Percentiles rank a stretch among this genome's conserved stretches.
These are phyloP conservation scores for Hygrophorus russula DNA, from an alignment of 768 basidiomycete species.

Conservation along the genomic window DNA sequence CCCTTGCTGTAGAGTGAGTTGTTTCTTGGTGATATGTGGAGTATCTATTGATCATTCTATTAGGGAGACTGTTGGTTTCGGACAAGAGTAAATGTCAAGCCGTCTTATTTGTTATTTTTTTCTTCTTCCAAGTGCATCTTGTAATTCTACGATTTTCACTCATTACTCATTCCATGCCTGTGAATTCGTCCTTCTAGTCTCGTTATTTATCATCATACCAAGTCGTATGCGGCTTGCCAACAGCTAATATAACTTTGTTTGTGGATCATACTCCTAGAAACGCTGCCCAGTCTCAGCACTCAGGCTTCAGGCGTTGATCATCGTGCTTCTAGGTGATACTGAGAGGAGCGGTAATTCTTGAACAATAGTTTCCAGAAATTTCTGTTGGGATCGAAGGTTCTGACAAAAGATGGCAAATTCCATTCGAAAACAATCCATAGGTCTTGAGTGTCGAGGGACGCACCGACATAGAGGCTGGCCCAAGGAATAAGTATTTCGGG, in stretches of 20 bases:
- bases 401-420: no score
- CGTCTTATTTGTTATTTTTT: constrained; percentile 8
- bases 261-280: no score
- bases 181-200: background rate
- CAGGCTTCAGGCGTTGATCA: no score
- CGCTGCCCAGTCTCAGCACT: no score
- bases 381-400: no score
- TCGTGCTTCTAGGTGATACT: no score
- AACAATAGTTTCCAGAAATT: no score
- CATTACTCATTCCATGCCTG: background rate
- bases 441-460: background rate
- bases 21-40: constrained; percentile 7
- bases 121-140: background rate
- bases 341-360: no score
- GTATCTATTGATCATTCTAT: constrained; percentile 11
- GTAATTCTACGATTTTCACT: background rate
- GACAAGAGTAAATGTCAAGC: constrained; percentile 56
- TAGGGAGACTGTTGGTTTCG: constrained; percentile 91
- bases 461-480: background rate
- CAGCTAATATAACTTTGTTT: no score
- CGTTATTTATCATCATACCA: background rate
- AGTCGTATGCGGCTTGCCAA: no score
- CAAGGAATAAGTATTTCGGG: background rate
- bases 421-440: background rate
- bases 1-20: constrained; percentile 85